These are phyloP conservation scores for maize (Zea mays) DNA, from an alignment of 176 grass and related monocot genomes.

Conservation along the genomic window Zm-B73-REFERENCE-NAM-5.0 NC_050097.1:7504001-7504500, in stretches of 20 bases:
- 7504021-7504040: background rate
- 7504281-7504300: slow-evolving; percentile 13
- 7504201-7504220: background rate
- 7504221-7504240: background rate
- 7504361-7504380: background rate
- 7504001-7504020: slow-evolving; percentile 36
- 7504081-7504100: background rate
- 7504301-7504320: slow-evolving; percentile 46
- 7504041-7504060: background rate
- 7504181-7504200: slow-evolving; percentile 50
- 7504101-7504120: background rate
- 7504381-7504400: background rate
- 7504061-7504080: background rate
- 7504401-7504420: background rate
- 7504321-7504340: slow-evolving; percentile 17
- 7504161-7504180: slow-evolving; percentile 46
- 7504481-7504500: background rate
- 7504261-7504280: slow-evolving; percentile 42
- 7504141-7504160: slow-evolving; percentile 39
- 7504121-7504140: slow-evolving; percentile 8
- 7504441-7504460: too few relatives aligned
- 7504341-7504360: background rate
- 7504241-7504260: slow-evolving; percentile 51
- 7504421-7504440: background rate
- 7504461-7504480: too few relatives aligned